Evolutionary conservation across 192 early-diverging fungal genomes (phyloP).

Genomic region (Gigaspora rosea): DNA sequence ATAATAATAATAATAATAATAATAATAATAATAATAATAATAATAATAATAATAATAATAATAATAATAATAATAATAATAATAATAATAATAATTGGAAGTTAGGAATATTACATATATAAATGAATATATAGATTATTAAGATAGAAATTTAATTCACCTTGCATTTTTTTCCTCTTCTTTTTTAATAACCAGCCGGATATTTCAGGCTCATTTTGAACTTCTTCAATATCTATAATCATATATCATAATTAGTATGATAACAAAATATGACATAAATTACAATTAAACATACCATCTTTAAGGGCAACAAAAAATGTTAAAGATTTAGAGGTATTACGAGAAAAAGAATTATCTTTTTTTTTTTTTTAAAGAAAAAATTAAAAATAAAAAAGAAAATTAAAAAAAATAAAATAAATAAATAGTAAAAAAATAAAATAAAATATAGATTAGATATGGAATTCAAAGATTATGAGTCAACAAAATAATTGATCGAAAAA

Average conservation of each 20-base stretch:
- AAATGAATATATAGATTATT: neutral
- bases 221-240: neutral
- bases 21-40: no score
- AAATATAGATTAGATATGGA: neutral
- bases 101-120: neutral
- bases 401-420: neutral
- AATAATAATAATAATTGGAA: no score
- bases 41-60: no score
- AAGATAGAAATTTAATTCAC: slow-evolving; percentile 29
- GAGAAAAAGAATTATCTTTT: slow-evolving; percentile 63
- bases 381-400: neutral
- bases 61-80: no score
- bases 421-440: neutral
- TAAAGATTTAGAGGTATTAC: slow-evolving; percentile 58
- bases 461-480: no score
- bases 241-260: neutral
- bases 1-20: no score
- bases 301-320: slow-evolving; percentile 58
- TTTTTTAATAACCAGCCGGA: slow-evolving; percentile 66
- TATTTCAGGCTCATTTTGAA: slow-evolving; percentile 35
- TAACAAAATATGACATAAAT: neutral
- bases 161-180: slow-evolving; percentile 64
- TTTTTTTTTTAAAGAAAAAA: neutral
- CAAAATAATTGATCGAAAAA: neutral
- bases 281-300: slow-evolving; percentile 36